Base-by-base conservation (phyloP, 2,329 filamentous ascomycete genomes). In the Botrytis hyacinthi region DNA sequence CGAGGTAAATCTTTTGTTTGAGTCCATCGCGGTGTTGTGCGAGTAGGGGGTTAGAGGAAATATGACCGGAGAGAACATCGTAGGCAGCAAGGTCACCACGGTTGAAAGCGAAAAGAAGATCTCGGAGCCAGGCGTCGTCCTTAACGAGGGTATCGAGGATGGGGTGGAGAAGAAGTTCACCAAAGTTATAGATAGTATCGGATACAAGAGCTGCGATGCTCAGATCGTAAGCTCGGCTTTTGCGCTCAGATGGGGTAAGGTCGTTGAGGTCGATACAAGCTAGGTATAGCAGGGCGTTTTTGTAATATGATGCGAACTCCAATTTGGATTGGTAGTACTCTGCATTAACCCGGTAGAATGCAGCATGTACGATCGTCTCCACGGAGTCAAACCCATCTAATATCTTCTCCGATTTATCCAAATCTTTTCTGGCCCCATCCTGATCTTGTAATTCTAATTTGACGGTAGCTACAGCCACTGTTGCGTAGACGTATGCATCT, bases 151-250 rank as follows among this genome's bases (percentile, higher is more conserved):
- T 91, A 81, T 97, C 93, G 76, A 99, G 91, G 81, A 99, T 97
- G 5, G 96, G 96, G 82, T 99, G 96, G 78, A 99, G 89, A 46
- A 99, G 90, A n/a, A 99, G 91, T 86, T 99, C 96, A 83, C 96
- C 96, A 79, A 99, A 99, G 86, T 99, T 99, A 89, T 99, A 98
- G 85, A 98, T 99, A 80, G 90, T 93, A 80, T 95, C 93, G 69
- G 95, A 98, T 57, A 98, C 93, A 14, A 99, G 88, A 16, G 96
- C 96, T 42, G 96, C 94, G 71, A 98, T 91, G 80, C 93, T 93
- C 76, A 99, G 91, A 82, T 98, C 94, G 84, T 97, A 97, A 62
- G 96, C 96, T 79, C 95, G 91, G 74, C 88, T 88, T 82, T 91
- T 91, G 79, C 93, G 92, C 82, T 99, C 95, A 72, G 88, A 86